phyloP scores from a whole-genome alignment of 1,139 yeast genomes.

The Geotrichum australiense region DNA sequence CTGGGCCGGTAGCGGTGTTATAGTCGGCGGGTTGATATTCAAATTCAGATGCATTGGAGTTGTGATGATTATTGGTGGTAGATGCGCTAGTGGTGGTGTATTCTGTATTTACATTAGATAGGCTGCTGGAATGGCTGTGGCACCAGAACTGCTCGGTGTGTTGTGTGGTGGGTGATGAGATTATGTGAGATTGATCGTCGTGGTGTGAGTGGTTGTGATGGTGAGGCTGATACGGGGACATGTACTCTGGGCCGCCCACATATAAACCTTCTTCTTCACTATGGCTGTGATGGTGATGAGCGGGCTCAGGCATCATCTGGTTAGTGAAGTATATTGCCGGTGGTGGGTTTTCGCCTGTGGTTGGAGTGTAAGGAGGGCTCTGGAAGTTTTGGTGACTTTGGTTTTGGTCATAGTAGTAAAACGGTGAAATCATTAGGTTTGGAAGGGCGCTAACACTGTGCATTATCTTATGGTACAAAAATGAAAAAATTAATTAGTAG shows the following conservation, averaged over 20 bases:
- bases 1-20: background rate
- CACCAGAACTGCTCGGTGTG: background rate
- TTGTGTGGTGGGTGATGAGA: slow-evolving; percentile 5
- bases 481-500: too few relatives aligned
- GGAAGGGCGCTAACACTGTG: too few relatives aligned
- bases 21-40: background rate
- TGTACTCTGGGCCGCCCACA: slow-evolving; percentile 5
- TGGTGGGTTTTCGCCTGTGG: background rate
- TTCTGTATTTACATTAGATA: slow-evolving; percentile 5
- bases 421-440: slow-evolving; percentile 6
- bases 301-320: slow-evolving; percentile 1
- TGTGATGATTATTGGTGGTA: too few relatives aligned
- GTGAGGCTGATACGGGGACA: background rate
- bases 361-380: slow-evolving; percentile 4
- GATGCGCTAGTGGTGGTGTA: slow-evolving; percentile 1
- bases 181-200: background rate
- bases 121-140: background rate
- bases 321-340: slow-evolving; percentile 4
- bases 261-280: background rate
- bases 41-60: slow-evolving; percentile 6
- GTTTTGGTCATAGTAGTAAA: slow-evolving; percentile 3
- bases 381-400: slow-evolving; percentile 1
- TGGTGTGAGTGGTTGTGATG: background rate
- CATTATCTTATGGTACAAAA: too few relatives aligned
- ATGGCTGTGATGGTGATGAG: background rate